A percentile compares a stretch with the other conserved stretches of the same genome.
Conservation (phyloP, 139 green algal genomes). For the Coelastrella sp. region DNA sequence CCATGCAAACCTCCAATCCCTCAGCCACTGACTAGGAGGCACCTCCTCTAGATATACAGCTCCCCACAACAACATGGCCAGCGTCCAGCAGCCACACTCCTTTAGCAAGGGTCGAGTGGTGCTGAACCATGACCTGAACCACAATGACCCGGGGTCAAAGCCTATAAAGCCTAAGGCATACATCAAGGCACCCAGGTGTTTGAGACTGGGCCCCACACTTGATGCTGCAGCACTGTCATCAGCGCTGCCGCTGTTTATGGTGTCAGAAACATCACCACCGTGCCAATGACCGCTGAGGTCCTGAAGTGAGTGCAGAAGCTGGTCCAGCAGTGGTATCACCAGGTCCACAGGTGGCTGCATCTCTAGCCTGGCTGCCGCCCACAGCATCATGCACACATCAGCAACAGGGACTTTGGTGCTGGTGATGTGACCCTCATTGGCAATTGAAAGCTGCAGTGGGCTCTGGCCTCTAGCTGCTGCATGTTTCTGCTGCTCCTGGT, state of each 20-base stretch:
- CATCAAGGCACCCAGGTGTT: background rate
- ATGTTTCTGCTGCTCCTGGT: background rate
- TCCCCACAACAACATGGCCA: slow-evolving; percentile 21
- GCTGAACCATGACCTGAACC: slow-evolving; percentile 6
- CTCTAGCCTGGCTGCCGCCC: background rate
- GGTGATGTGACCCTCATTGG: background rate
- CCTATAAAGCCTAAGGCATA: slow-evolving; percentile 8
- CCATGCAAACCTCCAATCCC: slow-evolving; percentile 3
- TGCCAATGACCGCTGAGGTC: background rate
- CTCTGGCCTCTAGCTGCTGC: background rate
- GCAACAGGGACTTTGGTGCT: background rate
- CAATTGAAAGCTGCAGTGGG: background rate
- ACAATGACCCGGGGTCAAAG: slow-evolving; percentile 29
- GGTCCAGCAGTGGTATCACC: background rate
- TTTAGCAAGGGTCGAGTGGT: background rate
- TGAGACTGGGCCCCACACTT: background rate
- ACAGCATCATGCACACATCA: slow-evolving; percentile 19
- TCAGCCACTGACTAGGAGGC: background rate
- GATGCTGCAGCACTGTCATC: background rate
- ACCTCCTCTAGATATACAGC: background rate
- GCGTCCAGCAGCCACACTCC: background rate
- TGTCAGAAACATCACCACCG: background rate
- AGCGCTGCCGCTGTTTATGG: too few relatives aligned
- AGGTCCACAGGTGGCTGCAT: slow-evolving; percentile 3
- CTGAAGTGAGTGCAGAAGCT: background rate